These are phyloP conservation scores for Microcos paniculata DNA, from an alignment of 345 rosid species.

Conservation along the genomic window DNA sequence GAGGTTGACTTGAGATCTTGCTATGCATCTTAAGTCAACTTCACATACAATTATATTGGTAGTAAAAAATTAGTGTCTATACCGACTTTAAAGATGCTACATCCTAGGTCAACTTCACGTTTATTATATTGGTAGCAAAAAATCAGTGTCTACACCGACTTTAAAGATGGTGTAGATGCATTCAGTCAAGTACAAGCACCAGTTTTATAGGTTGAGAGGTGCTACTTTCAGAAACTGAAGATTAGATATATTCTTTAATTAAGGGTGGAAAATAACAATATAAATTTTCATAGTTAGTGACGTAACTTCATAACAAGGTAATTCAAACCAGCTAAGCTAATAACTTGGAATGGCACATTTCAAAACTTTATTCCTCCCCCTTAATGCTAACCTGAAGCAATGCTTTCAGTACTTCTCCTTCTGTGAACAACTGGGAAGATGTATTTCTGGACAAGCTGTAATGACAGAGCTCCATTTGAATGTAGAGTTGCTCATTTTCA, in stretches of 20 bases:
- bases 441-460: slow-evolving; percentile 64
- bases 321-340: neutral
- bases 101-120: too few species aligned
- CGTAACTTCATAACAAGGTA: neutral
- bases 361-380: neutral
- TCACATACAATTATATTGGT: too few species aligned
- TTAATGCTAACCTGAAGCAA: slow-evolving; percentile 64
- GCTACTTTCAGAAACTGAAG: neutral
- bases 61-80: too few species aligned
- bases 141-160: too few species aligned
- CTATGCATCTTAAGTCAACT: too few species aligned
- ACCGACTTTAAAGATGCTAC: neutral
- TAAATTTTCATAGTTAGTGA: neutral
- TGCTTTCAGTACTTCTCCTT: slow-evolving; percentile 56
- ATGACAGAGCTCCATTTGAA: slow-evolving; percentile 96
- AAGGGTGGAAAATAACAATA: neutral
- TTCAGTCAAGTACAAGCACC: neutral
- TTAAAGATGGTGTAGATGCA: too few species aligned
- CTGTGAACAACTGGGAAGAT: slow-evolving; percentile 40
- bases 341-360: neutral
- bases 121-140: too few species aligned
- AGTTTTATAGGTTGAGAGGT: neutral
- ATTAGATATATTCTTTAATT: neutral
- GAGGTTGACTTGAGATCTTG: too few species aligned
- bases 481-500: slow-evolving; percentile 88